A percentile compares a stretch with the other conserved stretches of the same genome.
These are phyloP conservation scores for Paraglomus brasilianum DNA, from an alignment of 192 early-diverging fungal species.

Conservation along the genomic window DNA sequence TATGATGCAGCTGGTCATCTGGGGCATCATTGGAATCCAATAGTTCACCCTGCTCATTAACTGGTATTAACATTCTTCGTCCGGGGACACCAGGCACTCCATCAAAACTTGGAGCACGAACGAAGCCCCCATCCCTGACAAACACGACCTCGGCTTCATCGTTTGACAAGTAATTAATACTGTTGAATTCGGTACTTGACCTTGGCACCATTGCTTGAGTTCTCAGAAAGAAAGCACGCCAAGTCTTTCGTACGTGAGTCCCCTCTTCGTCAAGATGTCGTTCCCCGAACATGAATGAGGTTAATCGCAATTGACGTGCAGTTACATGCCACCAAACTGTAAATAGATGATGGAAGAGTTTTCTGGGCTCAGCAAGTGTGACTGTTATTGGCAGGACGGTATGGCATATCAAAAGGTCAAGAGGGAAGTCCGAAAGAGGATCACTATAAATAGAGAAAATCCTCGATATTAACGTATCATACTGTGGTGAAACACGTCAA, in stretches of 20 bases:
- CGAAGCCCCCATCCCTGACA: slow-evolving; percentile 59
- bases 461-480: background rate
- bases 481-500: background rate
- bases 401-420: slow-evolving; percentile 73
- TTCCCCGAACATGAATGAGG: slow-evolving; percentile 81
- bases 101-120: slow-evolving; percentile 86
- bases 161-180: no score
- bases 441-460: slow-evolving; percentile 44
- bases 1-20: slow-evolving; percentile 65
- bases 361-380: slow-evolving; percentile 58
- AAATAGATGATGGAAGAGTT: slow-evolving; percentile 55
- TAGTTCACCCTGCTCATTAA: slow-evolving; percentile 57
- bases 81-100: slow-evolving; percentile 78
- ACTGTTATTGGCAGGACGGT: slow-evolving; percentile 71
- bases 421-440: slow-evolving; percentile 72
- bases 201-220: slow-evolving; percentile 53
- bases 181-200: slow-evolving; percentile 47
- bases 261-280: slow-evolving; percentile 75
- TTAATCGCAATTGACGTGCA: slow-evolving; percentile 65
- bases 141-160: slow-evolving; percentile 52
- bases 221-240: slow-evolving; percentile 54
- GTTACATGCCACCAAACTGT: slow-evolving; percentile 72
- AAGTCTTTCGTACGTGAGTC: slow-evolving; percentile 49
- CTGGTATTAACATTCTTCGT: slow-evolving; percentile 77
- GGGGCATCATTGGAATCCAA: slow-evolving; percentile 58